phyloP scores from a whole-genome alignment of 129 eudicot genomes.

The Pseudognaphalium luteoalbum region DNA sequence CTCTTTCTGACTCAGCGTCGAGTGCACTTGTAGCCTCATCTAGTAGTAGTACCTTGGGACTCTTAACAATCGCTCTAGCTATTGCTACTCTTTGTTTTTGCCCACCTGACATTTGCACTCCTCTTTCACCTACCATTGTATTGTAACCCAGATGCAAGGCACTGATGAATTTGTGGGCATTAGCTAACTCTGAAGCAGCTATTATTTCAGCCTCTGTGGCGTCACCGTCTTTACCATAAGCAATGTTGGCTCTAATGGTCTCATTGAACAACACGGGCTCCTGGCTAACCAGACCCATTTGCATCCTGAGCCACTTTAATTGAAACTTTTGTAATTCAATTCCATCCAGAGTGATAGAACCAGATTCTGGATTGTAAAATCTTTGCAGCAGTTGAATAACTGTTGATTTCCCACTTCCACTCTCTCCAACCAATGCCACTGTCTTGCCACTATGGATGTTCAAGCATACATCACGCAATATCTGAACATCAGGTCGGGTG shows the following conservation, averaged over 20 bases:
- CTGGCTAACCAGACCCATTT: constrained; percentile 83
- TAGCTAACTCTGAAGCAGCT: constrained; percentile 69
- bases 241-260: constrained; percentile 69
- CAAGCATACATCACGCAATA: constrained; percentile 63
- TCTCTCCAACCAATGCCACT: constrained; percentile 76
- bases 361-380: constrained; percentile 71
- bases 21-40: constrained; percentile 31
- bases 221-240: constrained; percentile 67
- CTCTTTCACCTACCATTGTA: constrained; percentile 28
- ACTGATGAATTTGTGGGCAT: constrained; percentile 77
- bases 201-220: constrained; percentile 68
- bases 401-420: constrained; percentile 79
- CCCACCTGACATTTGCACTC: constrained; percentile 28
- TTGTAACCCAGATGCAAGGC: constrained; percentile 36
- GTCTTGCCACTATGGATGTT: constrained; percentile 77
- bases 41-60: constrained; percentile 22
- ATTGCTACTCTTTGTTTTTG: constrained; percentile 28
- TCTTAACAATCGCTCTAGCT: constrained; percentile 30
- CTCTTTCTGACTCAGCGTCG: constrained; percentile 25
- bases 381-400: constrained; percentile 68
- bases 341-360: constrained; percentile 60
- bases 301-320: constrained; percentile 70
- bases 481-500: constrained; percentile 70
- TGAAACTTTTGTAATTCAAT: constrained; percentile 56
- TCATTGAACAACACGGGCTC: constrained; percentile 73